Conservation (phyloP, 257 asterid species). For the Solanum chilense region DNA sequence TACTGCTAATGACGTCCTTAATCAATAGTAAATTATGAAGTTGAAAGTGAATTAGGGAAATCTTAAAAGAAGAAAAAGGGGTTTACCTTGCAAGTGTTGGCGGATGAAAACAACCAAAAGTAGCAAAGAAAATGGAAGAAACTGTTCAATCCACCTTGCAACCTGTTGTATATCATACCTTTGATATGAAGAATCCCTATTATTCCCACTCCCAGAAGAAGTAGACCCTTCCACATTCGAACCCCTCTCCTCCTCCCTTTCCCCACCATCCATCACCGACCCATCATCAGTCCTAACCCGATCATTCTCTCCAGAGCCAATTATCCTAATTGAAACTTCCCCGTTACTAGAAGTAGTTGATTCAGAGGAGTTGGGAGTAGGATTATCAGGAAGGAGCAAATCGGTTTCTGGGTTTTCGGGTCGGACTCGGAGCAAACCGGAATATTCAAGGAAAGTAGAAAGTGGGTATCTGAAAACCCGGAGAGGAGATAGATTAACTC, state of each 20-base stretch:
- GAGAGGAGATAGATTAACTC: conserved; percentile 13
- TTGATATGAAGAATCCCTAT: conserved; percentile 41
- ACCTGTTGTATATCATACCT: conserved; percentile 74
- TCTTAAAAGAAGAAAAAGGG: neutral
- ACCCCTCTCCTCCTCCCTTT: neutral
- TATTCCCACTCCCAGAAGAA: conserved; percentile 13
- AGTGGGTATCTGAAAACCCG: conserved; percentile 45
- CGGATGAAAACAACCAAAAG: conserved; percentile 80
- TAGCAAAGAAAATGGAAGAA: conserved; percentile 81
- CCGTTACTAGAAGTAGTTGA: conserved; percentile 13
- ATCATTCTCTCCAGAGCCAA: conserved; percentile 20
- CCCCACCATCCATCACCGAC: conserved; percentile 6
- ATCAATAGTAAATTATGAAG: neutral
- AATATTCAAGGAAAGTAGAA: conserved; percentile 54
- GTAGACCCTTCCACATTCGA: conserved; percentile 1
- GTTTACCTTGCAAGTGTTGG: conserved; percentile 87
- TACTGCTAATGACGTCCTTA: neutral
- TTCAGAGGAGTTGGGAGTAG: conserved; percentile 4
- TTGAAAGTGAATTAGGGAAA: neutral
- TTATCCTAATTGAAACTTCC: conserved; percentile 74
- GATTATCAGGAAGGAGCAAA: conserved; percentile 14
- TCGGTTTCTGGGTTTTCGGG: conserved; percentile 45
- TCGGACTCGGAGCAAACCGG: conserved; percentile 55
- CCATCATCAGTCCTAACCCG: conserved; percentile 24
- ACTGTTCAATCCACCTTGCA: conserved; percentile 84